Percentiles rank a stretch among this genome's conserved stretches.
Conservation (phyloP, 305 asterid species). For the Rubia balearica region DNA sequence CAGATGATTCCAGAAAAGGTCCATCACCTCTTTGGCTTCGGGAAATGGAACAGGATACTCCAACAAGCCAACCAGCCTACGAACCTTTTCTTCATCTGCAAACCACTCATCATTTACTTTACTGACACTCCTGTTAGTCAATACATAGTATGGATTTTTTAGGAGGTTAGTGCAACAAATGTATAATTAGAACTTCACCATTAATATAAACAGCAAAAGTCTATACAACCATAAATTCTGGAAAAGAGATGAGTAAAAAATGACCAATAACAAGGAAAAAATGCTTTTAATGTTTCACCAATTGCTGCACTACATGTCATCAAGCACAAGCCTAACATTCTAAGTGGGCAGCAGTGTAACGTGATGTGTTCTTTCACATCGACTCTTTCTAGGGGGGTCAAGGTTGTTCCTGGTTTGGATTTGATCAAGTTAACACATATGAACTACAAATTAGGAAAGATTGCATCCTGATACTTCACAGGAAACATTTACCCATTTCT, state of each 20-base stretch:
- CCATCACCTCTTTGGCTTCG: constrained; percentile 52
- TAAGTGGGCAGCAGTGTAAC: not conserved
- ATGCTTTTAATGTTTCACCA: not conserved
- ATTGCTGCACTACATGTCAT: not conserved
- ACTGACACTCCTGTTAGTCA: constrained; percentile 82
- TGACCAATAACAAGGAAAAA: not conserved
- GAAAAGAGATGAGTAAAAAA: not conserved
- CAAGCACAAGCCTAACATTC: not conserved
- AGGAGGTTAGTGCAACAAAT: not conserved
- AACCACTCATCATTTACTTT: constrained; percentile 29
- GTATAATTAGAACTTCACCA: constrained; percentile 7
- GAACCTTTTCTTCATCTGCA: constrained; percentile 25
- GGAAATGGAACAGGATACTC: constrained; percentile 20
- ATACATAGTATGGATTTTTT: constrained; percentile 27
- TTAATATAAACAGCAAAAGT: not conserved
- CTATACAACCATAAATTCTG: not conserved
- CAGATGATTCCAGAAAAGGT: not conserved
- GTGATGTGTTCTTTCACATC: not conserved
- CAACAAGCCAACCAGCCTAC: constrained; percentile 24
- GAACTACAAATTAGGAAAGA: not conserved
- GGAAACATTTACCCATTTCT: not conserved
- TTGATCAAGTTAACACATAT: not conserved
- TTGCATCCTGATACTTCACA: not conserved
- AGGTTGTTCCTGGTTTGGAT: not conserved
- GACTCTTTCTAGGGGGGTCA: not conserved